Conservation (phyloP, 73 alveolate species). For the Breviolum minutum region DNA sequence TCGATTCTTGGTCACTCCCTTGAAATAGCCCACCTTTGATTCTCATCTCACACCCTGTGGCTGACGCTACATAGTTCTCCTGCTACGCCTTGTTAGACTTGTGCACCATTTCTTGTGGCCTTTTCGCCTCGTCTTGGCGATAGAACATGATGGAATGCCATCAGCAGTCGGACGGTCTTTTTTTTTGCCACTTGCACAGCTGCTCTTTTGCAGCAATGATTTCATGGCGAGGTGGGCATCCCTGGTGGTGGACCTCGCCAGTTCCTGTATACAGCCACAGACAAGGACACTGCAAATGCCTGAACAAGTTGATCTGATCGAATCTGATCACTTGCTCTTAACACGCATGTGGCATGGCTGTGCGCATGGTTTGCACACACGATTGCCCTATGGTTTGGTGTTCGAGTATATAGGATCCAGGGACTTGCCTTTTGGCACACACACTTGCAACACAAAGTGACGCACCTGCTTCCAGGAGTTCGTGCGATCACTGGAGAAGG, state of each 20-base stretch:
- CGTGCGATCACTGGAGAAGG: constrained; percentile 68
- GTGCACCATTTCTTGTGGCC: no score
- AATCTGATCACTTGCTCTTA: no score
- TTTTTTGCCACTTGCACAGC: neutral
- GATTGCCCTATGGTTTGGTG: neutral
- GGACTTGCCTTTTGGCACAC: neutral
- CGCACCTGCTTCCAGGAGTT: constrained; percentile 13
- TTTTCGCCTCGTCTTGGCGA: no score
- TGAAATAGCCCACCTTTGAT: no score
- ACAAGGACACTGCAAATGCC: neutral
- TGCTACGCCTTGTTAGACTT: no score
- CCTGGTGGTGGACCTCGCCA: constrained; percentile 94
- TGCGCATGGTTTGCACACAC: no score
- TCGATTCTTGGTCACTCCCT: no score
- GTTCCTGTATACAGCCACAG: constrained; percentile 74
- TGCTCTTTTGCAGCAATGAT: neutral
- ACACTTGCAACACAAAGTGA: neutral
- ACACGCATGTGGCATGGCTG: no score
- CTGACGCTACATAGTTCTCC: no score
- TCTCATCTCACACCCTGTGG: no score
- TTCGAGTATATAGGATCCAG: neutral
- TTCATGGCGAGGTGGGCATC: constrained; percentile 39
- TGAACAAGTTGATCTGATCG: neutral
- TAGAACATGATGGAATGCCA: no score
- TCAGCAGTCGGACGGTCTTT: neutral